Conservation (phyloP, 306 rosid species). For the Medicago truncatula region DNA sequence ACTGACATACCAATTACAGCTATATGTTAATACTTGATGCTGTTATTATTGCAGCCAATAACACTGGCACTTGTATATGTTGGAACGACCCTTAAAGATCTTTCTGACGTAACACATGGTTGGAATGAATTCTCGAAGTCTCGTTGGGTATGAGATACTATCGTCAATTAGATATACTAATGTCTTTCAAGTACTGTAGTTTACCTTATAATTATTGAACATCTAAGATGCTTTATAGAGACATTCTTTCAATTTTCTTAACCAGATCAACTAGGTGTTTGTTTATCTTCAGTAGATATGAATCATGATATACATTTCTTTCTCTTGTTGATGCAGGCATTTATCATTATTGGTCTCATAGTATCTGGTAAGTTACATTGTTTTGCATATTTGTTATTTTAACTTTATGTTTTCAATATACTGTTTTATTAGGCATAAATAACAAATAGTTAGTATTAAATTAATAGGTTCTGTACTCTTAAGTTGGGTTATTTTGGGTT, state of each 20-base stretch:
- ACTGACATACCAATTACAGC: neutral
- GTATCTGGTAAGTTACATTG: constrained; percentile 74
- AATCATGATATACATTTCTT: constrained; percentile 23
- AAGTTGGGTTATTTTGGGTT: constrained; percentile 41
- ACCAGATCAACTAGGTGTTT: too few species aligned
- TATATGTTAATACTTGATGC: constrained; percentile 20
- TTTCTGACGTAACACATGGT: constrained; percentile 94
- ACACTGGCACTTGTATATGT: constrained; percentile 83
- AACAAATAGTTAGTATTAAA: neutral
- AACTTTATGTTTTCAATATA: neutral
- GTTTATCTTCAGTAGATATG: too few species aligned
- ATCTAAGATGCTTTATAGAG: too few species aligned
- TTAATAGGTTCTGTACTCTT: neutral
- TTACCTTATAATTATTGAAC: neutral
- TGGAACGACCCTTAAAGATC: constrained; percentile 97
- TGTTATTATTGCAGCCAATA: constrained; percentile 75
- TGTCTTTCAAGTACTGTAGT: constrained; percentile 26
- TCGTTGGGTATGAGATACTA: constrained; percentile 75
- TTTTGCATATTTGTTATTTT: neutral
- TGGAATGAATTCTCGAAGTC: constrained; percentile 87
- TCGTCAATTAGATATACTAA: constrained; percentile 28
- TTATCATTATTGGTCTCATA: constrained; percentile 65
- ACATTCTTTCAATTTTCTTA: too few species aligned
- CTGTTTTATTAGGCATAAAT: neutral
- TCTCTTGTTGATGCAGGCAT: constrained; percentile 72